phyloP scores from a whole-genome alignment of 345 rosid genomes.

The Salix exigua region DNA sequence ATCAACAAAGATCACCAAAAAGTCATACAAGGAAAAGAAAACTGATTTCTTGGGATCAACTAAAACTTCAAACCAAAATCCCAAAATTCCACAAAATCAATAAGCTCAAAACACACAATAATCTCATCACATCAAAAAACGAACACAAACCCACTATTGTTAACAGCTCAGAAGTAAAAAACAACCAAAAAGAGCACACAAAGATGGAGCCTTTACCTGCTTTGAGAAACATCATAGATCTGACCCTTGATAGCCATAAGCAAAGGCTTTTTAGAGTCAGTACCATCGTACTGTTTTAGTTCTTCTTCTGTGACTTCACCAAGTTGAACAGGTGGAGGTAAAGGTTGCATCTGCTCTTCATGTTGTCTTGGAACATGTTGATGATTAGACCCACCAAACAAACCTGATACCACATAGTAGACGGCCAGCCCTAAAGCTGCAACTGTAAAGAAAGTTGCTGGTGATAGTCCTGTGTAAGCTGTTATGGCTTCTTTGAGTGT shows the following conservation, averaged over 20 bases:
- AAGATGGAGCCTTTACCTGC: slow-evolving; percentile 52
- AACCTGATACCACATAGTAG: slow-evolving; percentile 63
- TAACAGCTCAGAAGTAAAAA: not conserved
- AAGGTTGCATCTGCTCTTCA: slow-evolving; percentile 63
- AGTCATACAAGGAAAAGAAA: not conserved
- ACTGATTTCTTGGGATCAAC: not conserved
- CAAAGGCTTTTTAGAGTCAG: slow-evolving; percentile 77
- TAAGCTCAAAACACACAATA: not conserved
- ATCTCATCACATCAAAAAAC: not conserved
- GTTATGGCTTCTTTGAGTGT: slow-evolving; percentile 75
- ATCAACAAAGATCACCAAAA: not conserved
- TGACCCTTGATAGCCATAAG: slow-evolving; percentile 98
- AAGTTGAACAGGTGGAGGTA: slow-evolving; percentile 81
- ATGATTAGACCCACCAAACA: slow-evolving; percentile 50
- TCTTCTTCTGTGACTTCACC: slow-evolving; percentile 88
- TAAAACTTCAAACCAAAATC: not conserved
- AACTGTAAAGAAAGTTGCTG: slow-evolving; percentile 66
- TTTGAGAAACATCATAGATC: slow-evolving; percentile 97
- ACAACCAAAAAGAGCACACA: not conserved
- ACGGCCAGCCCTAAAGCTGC: slow-evolving; percentile 63
- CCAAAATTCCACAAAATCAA: not conserved
- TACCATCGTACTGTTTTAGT: slow-evolving; percentile 76
- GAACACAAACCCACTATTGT: not conserved
- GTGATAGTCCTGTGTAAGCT: slow-evolving; percentile 85
- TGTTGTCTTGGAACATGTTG: slow-evolving; percentile 41